Percentiles rank a stretch among this genome's conserved stretches.
phyloP scores from a whole-genome alignment of 305 asterid genomes.

The Solanum chacoense region DNA sequence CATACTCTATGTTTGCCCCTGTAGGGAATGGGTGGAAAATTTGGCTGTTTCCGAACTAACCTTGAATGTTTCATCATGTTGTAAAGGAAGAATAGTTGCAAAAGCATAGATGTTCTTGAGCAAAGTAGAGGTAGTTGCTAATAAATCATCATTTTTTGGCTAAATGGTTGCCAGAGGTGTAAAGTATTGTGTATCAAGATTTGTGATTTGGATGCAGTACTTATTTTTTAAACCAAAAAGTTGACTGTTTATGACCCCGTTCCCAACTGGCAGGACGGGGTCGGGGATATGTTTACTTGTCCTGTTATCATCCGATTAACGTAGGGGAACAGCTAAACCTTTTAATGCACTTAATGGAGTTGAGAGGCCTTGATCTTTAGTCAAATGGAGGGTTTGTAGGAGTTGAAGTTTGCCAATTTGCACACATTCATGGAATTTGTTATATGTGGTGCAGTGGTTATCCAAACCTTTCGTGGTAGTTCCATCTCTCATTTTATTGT shows the following conservation, averaged over 20 bases:
- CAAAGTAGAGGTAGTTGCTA: neutral
- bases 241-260: neutral
- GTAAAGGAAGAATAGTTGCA: neutral
- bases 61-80: neutral
- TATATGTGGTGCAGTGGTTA: neutral
- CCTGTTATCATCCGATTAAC: neutral
- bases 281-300: neutral
- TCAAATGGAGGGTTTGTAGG: neutral
- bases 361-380: neutral
- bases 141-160: neutral
- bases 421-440: neutral
- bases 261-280: neutral
- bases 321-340: neutral
- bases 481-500: neutral
- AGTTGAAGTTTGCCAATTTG: neutral
- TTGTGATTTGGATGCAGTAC: neutral
- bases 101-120: neutral
- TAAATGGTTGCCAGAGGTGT: neutral
- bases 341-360: neutral
- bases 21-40: neutral
- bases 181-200: neutral
- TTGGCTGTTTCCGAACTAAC: neutral
- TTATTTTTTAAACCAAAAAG: neutral
- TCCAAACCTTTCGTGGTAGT: neutral
- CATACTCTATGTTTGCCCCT: too few relatives aligned